Base-by-base conservation (phyloP, 768 basidiomycete species). In the Macrolepiota fuliginosa region DNA sequence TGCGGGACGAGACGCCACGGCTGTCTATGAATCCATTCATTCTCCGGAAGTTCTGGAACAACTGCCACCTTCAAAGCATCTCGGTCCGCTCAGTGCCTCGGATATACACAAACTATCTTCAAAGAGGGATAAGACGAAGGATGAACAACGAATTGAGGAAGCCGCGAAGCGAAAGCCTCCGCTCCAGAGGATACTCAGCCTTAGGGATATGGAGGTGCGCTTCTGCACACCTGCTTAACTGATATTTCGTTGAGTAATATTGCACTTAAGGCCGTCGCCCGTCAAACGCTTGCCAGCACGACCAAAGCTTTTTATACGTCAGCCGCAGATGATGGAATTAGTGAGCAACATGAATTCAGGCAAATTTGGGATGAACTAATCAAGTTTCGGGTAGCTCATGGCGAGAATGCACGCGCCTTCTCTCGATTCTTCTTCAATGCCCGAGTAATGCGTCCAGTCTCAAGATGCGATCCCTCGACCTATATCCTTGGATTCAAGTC, bases 301-400 rank as follows among this genome's bases (percentile, higher is more conserved):
- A 92, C 92, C 0, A 79, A 86, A 69, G 87, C 92, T 2, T 95
- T 94, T 72, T 95, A 95, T 73, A 83, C 86, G 4, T 94, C 93
- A 24, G 90, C 92, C 9, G 81, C 92, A 1, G 95, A 97, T 68
- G 94, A 96, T 68, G 88, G 90, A 68, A 82, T 89, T 65, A 78
- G 93, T 94, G 72, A 58, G 85, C 76, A 13, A 19, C 19, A 32
- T 46, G 3, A 40, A 53, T 9, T 17, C 40, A 19, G 17, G 42
- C 7, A 2, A 19, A 45, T 32, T 32, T 22, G n/a, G 17, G 32
- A 22, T 15, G n/a, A 51, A 66, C 46, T 70, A 61, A 66, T 40
- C 65, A 63, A 53, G 12, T 29, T 52, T 54, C 17, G 32, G 57
- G 40, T 66, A 91, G 89, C 85, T 11, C 73, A 83, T 67, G 62